Evolutionary conservation across 1,139 yeast species (phyloP), one percentile per base, ranked within the genome.

Genomic region (Sugiyamaella paludigena): DNA sequence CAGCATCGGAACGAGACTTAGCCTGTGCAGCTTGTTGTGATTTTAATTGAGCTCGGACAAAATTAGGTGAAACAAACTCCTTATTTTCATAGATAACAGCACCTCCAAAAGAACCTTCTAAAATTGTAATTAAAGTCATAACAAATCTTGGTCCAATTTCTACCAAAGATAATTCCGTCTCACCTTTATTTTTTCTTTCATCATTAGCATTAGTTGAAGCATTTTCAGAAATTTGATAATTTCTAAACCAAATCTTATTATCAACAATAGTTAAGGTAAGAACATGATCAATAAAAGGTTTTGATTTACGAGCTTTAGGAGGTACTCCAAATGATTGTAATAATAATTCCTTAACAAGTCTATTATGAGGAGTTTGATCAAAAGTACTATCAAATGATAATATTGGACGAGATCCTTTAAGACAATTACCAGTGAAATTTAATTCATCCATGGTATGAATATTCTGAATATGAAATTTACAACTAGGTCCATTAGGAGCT

Each of bases 111-210:
- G 98, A 88, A 43, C 98, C 99, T 71, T 92, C 98, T 57, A 92
- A 77, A 47, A 92, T 83, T 53, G 95, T 84, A 59, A 92, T 91
- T 59, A 87, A 83, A 3, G 98, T 92, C 73, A 94, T 77, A 34
- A 94, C 98, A 60, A 91, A 84, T 66, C 99, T 80, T 47, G 99
- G 99, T 2, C 99, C 99, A 60, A 92, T 89, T 74, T 92, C 99
- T 54, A 94, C 86, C 63, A 92, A 76, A 32, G 87, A 81, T 54
- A 86, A 69, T 58, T 85, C 87, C 55, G 72, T 70, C 50, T 67
- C 73, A 56, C 61, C 64, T 34, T 55, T 56, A 52, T 53, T 50
- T 64, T 64, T 60, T 9, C 43, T 34, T n/a, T 45, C 43, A n/a
- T 43, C 42, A 64, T 59, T 55, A 38, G 58, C 68, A 46, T 66